A percentile compares a stretch with the other conserved stretches of the same genome.
These are phyloP conservation scores for Emmonsiellopsis sp. DNA, from an alignment of 2,329 filamentous ascomycete genomes.

Conservation along the genomic window DNA sequence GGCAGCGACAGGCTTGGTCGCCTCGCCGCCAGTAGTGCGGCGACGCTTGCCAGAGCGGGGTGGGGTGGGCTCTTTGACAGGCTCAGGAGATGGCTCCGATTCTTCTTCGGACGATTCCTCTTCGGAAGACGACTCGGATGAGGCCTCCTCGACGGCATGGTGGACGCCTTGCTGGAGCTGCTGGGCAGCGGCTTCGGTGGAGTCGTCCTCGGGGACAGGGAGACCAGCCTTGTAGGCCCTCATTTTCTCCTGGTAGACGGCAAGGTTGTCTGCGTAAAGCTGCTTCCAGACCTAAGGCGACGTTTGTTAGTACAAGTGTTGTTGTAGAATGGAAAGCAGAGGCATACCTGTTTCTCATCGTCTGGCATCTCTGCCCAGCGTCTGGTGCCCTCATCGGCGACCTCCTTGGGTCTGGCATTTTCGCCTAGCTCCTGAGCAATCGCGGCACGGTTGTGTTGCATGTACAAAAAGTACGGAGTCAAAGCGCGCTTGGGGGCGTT, in stretches of 20 bases:
- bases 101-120: slow-evolving; percentile 6
- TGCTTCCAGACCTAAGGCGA: slow-evolving; percentile 41
- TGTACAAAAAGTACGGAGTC: slow-evolving; percentile 92
- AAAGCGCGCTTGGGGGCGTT: slow-evolving; percentile 90
- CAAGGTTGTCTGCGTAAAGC: slow-evolving; percentile 49
- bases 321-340: slow-evolving; percentile 4
- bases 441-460: slow-evolving; percentile 74
- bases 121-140: slow-evolving; percentile 20
- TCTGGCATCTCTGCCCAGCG: slow-evolving; percentile 73
- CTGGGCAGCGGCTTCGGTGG: slow-evolving; percentile 25
- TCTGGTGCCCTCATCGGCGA: slow-evolving; percentile 76
- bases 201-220: slow-evolving; percentile 34
- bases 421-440: slow-evolving; percentile 70
- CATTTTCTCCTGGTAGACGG: slow-evolving; percentile 47
- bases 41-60: slow-evolving; percentile 34
- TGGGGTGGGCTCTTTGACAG: slow-evolving; percentile 34
- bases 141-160: slow-evolving; percentile 24
- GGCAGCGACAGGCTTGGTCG: slow-evolving; percentile 23
- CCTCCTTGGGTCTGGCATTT: slow-evolving; percentile 72
- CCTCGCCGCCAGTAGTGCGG: slow-evolving; percentile 23
- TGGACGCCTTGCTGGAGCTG: slow-evolving; percentile 34
- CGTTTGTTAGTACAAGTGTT: neutral
- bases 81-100: slow-evolving; percentile 25
- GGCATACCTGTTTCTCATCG: slow-evolving; percentile 54
- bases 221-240: slow-evolving; percentile 47